These are phyloP conservation scores for Huntiella bhutanensis DNA, from an alignment of 2,329 filamentous ascomycete species.

Conservation along the genomic window DNA sequence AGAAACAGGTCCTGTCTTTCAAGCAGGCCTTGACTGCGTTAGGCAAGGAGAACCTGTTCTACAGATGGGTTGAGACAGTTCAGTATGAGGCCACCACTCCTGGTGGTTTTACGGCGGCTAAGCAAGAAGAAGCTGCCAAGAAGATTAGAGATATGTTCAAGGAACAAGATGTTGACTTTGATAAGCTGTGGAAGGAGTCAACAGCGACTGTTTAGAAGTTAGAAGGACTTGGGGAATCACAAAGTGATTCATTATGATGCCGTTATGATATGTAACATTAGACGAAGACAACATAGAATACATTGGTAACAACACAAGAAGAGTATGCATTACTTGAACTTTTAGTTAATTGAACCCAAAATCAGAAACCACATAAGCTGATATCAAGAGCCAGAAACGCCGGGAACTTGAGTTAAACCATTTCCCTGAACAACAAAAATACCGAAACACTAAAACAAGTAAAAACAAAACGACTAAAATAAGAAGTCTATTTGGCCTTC, in stretches of 20 bases:
- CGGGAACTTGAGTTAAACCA: no score
- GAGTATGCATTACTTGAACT: not conserved
- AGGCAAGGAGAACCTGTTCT: conserved; percentile 80
- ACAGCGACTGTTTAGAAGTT: conserved; percentile 17
- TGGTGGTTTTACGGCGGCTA: conserved; percentile 57
- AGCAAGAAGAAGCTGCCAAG: conserved; percentile 51
- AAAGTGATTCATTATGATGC: not conserved
- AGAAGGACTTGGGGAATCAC: not conserved
- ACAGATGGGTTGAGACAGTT: conserved; percentile 79
- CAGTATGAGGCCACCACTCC: conserved; percentile 70
- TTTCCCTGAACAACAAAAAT: not conserved
- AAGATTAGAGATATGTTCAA: conserved; percentile 62
- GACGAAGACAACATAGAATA: not conserved
- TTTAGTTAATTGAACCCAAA: no score
- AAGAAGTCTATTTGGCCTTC: conserved; percentile 12
- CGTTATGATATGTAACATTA: not conserved
- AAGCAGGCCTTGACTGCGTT: conserved; percentile 54
- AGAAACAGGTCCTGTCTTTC: conserved; percentile 62
- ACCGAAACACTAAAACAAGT: not conserved
- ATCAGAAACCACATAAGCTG: no score
- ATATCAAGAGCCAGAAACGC: no score
- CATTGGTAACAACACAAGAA: not conserved
- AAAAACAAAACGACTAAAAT: no score
- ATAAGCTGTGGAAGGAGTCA: conserved; percentile 55
- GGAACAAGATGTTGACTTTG: conserved; percentile 61